phyloP scores from a whole-genome alignment of 495 filamentous ascomycete genomes.

The Daldinia decipiens region DNA sequence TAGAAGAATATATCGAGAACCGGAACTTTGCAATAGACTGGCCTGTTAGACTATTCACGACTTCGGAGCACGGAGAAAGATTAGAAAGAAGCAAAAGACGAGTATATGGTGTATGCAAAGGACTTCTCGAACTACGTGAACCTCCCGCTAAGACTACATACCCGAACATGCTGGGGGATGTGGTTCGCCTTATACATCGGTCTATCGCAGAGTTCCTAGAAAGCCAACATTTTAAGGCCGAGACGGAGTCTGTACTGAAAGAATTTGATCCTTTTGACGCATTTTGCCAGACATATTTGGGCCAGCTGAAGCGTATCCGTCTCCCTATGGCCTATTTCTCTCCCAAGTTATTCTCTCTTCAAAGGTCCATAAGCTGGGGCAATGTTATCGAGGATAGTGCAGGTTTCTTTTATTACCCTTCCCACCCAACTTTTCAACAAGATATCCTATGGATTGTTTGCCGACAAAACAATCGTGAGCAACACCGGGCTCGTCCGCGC shows the following conservation, averaged over 20 bases:
- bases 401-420: not conserved
- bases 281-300: not conserved
- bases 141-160: not conserved
- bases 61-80: not conserved
- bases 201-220: conserved; percentile 43
- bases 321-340: not conserved
- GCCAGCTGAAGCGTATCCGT: not conserved
- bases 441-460: not conserved
- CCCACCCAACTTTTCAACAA: not conserved
- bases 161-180: not conserved
- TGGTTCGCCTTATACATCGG: conserved; percentile 39
- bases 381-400: too few species aligned
- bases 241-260: not conserved
- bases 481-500: not conserved
- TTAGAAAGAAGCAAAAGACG: not conserved
- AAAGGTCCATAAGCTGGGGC: too few species aligned
- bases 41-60: not conserved
- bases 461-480: not conserved
- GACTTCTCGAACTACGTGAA: not conserved
- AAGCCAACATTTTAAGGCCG: conserved; percentile 17
- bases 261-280: not conserved
- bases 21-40: not conserved
- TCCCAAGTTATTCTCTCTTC: not conserved
- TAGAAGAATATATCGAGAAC: not conserved
- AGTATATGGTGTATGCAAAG: conserved; percentile 1